phyloP scores from a whole-genome alignment of 768 basidiomycete species.

The Cystobasidium ongulense region DNA sequence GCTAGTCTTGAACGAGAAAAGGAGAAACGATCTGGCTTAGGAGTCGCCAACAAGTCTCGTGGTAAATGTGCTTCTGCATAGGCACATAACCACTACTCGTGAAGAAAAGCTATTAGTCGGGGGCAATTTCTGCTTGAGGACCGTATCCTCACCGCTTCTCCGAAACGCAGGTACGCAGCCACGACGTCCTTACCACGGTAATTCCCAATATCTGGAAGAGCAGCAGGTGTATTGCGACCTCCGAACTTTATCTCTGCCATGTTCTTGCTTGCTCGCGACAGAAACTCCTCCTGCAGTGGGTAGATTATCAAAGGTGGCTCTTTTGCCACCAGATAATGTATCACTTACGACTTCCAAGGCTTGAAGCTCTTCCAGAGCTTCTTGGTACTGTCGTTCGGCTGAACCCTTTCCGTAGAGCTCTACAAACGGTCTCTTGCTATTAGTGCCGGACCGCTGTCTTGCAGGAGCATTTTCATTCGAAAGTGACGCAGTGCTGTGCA shows the following conservation, averaged over 20 bases:
- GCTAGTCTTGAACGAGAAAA: neutral
- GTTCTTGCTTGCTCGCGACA: slow-evolving; percentile 12
- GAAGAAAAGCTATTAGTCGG: neutral
- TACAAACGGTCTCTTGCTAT: neutral
- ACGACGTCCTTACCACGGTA: neutral
- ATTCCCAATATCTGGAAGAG: neutral
- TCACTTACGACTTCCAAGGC: slow-evolving; percentile 12
- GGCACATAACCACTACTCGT: slow-evolving; percentile 14
- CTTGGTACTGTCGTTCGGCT: neutral
- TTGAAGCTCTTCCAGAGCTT: slow-evolving; percentile 18
- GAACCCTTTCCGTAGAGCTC: neutral
- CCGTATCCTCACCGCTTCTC: slow-evolving; percentile 4
- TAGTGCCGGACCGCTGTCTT: neutral
- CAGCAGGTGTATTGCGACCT: neutral
- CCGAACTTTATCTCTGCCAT: slow-evolving; percentile 24
- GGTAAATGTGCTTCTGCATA: slow-evolving; percentile 6
- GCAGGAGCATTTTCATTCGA: neutral
- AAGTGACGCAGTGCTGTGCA: neutral
- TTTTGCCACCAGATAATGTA: neutral
- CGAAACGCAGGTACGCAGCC: neutral
- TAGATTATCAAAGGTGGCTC: neutral
- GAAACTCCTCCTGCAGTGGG: slow-evolving; percentile 8
- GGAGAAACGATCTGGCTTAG: neutral
- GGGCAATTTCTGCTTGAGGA: neutral
- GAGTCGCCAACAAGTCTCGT: neutral